Percentiles rank a stretch among this genome's conserved stretches.
Evolutionary conservation across 2,329 filamentous ascomycete genomes (phyloP).

Genomic region (Gaeumannomyces sp.): DNA sequence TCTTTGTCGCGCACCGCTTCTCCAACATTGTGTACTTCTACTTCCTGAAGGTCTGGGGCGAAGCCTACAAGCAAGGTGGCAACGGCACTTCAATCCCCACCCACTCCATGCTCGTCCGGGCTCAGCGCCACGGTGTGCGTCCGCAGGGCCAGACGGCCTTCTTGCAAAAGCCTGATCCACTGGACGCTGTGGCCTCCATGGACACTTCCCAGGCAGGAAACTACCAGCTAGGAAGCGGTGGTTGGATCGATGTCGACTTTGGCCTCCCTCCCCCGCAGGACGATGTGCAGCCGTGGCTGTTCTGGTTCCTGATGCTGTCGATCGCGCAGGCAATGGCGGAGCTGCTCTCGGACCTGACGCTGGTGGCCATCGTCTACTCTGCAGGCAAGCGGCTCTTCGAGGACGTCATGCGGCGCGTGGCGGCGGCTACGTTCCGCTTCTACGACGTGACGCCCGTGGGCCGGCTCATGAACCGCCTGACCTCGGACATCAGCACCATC

Average conservation of each 20-base stretch:
- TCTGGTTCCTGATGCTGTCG: constrained; percentile 63
- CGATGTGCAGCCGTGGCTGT: constrained; percentile 68
- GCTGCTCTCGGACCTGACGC: constrained; percentile 56
- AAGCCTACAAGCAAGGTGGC: constrained; percentile 51
- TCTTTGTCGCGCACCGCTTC: constrained; percentile 58
- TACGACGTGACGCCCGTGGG: constrained; percentile 88
- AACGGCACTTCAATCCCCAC: neutral
- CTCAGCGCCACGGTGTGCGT: neutral
- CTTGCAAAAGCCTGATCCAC: neutral
- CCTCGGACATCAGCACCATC: constrained; percentile 82
- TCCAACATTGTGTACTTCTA: constrained; percentile 63
- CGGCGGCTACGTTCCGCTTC: constrained; percentile 78
- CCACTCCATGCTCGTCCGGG: neutral
- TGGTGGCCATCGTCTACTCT: constrained; percentile 72
- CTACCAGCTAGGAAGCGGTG: neutral
- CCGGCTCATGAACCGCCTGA: constrained; percentile 85
- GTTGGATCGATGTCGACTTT: constrained; percentile 23
- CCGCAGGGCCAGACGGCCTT: neutral
- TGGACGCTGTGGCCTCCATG: constrained; percentile 2
- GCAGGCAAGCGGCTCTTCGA: constrained; percentile 72
- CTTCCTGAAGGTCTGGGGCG: constrained; percentile 84
- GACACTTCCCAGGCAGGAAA: constrained; percentile 12
- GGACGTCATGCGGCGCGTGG: constrained; percentile 65
- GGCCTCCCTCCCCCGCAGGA: constrained; percentile 59
- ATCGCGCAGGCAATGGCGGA: constrained; percentile 52